Percentiles rank a stretch among this genome's conserved stretches.
These are phyloP conservation scores for Corymbia calophylla DNA, from an alignment of 441 rosid species.

Conservation along the genomic window DNA sequence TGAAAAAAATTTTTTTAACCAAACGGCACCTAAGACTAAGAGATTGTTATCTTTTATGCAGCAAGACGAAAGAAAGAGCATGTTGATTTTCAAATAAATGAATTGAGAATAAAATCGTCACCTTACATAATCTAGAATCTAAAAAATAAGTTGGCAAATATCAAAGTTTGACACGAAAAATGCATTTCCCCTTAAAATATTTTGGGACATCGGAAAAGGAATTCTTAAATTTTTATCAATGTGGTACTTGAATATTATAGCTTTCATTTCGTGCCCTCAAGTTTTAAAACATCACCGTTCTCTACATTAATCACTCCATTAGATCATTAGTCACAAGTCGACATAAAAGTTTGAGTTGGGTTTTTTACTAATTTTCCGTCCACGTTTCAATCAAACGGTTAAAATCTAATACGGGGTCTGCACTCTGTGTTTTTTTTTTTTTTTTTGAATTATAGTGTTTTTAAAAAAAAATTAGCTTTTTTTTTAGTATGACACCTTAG, in stretches of 20 bases:
- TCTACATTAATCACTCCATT: no score
- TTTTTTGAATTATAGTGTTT: background rate
- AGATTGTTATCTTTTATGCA: background rate
- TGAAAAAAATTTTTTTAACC: background rate
- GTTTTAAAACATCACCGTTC: background rate
- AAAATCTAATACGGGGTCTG: no score
- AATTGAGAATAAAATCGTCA: background rate
- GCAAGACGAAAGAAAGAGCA: background rate
- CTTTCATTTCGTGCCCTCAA: no score
- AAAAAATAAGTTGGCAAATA: background rate
- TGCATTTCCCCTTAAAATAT: background rate
- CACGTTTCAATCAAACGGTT: background rate
- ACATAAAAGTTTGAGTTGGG: background rate
- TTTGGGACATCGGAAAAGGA: no score
- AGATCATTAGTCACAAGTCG: background rate
- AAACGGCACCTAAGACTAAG: background rate
- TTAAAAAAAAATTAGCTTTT: no score
- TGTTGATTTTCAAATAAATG: background rate
- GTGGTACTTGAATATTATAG: background rate
- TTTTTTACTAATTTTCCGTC: no score
- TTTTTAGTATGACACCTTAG: background rate
- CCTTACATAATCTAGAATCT: background rate
- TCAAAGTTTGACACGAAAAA: background rate
- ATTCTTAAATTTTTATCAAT: no score
- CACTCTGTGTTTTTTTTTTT: background rate